A percentile compares a stretch with the other conserved stretches of the same genome.
Conservation (phyloP, 2,329 filamentous ascomycete species). For the Eutypa lata region DNA sequence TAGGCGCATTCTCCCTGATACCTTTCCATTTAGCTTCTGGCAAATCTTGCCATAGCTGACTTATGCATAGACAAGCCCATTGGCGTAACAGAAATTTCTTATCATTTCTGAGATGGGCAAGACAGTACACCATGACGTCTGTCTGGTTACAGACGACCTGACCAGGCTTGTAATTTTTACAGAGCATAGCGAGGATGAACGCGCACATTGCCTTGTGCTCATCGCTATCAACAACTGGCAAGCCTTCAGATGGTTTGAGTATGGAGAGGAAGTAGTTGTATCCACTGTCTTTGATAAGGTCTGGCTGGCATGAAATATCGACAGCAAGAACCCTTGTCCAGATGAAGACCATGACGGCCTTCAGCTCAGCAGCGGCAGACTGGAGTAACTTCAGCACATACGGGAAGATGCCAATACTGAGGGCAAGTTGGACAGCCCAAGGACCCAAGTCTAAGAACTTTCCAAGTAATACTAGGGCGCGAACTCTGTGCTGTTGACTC, state of each 20-base stretch:
- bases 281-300: slow-evolving; percentile 93
- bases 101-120: slow-evolving; percentile 78
- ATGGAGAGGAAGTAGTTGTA: slow-evolving; percentile 97
- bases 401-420: slow-evolving; percentile 97
- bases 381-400: slow-evolving; percentile 97
- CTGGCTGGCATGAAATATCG: slow-evolving; percentile 87
- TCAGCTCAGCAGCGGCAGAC: slow-evolving; percentile 89
- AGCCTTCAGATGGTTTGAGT: slow-evolving; percentile 75
- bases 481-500: slow-evolving; percentile 89
- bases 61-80: slow-evolving; percentile 94
- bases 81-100: slow-evolving; percentile 87
- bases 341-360: slow-evolving; percentile 99
- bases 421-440: slow-evolving; percentile 96
- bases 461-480: slow-evolving; percentile 86
- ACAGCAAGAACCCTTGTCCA: slow-evolving; percentile 96
- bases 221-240: slow-evolving; percentile 82
- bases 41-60: slow-evolving; percentile 88
- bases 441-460: slow-evolving; percentile 93
- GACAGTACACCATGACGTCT: slow-evolving; percentile 84
- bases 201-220: slow-evolving; percentile 99
- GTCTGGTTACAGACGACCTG: slow-evolving; percentile 88
- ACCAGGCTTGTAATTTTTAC: slow-evolving; percentile 88
- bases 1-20: slow-evolving; percentile 82
- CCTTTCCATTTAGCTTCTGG: slow-evolving; percentile 94
- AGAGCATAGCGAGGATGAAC: slow-evolving; percentile 96